Conservation (phyloP, 257 asterid genomes). For the Cordia subcordata region DNA sequence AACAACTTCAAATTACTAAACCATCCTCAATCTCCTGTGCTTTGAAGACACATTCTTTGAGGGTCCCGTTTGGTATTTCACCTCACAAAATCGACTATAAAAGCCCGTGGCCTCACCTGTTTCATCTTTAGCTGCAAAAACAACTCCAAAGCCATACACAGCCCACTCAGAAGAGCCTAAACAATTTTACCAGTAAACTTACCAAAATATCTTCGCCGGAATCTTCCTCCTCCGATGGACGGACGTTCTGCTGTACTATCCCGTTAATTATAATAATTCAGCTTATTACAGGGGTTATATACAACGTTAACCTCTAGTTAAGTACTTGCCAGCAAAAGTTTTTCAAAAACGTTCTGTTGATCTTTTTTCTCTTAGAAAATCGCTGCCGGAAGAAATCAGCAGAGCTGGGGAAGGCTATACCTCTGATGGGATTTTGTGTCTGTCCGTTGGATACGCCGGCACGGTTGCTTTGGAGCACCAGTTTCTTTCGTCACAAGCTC, state of each 20-base stretch:
- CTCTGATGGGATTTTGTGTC: conserved; percentile 93
- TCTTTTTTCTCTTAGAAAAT: too few relatives aligned
- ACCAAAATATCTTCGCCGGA: conserved; percentile 9
- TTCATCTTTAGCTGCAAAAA: conserved; percentile 46
- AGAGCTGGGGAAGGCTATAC: conserved; percentile 56
- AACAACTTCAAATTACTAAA: not conserved
- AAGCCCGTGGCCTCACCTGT: conserved; percentile 21
- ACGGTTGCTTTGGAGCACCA: conserved; percentile 95
- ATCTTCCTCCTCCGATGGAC: conserved; percentile 5
- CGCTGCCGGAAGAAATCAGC: conserved; percentile 7
- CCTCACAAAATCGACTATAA: conserved; percentile 3
- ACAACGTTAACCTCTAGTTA: too few relatives aligned
- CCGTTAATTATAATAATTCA: too few relatives aligned
- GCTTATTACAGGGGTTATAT: too few relatives aligned
- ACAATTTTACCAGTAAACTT: not conserved
- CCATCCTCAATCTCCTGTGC: not conserved
- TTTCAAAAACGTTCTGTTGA: too few relatives aligned
- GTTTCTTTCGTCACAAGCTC: conserved; percentile 99
- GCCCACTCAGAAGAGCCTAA: too few relatives aligned
- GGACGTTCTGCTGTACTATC: not conserved
- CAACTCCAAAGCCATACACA: conserved; percentile 4
- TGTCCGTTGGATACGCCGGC: conserved; percentile 94
- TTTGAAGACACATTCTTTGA: conserved; percentile 2
- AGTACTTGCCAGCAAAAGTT: too few relatives aligned
- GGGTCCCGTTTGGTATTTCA: conserved; percentile 31